A percentile compares a stretch with the other conserved stretches of the same genome.
phyloP scores from a whole-genome alignment of 331 rosid genomes.

The Ulmus americana region DNA sequence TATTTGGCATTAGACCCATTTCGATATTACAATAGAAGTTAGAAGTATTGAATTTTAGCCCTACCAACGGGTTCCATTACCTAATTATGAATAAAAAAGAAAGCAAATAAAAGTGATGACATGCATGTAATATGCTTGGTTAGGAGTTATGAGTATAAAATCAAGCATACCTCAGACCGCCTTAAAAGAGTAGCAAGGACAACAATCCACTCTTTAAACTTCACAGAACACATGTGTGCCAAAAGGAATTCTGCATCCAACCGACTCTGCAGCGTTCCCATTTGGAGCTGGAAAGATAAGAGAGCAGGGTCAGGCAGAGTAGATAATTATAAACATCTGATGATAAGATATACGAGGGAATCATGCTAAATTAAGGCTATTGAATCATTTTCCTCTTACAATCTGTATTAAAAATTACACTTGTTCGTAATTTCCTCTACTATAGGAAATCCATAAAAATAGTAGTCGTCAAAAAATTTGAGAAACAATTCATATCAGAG shows the following conservation, averaged over 20 bases:
- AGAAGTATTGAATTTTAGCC: too few relatives aligned
- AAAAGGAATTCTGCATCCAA: slow-evolving; percentile 95
- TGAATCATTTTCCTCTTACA: too few relatives aligned
- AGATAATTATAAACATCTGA: not conserved
- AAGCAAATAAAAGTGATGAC: not conserved
- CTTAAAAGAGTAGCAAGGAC: slow-evolving; percentile 89
- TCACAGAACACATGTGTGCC: slow-evolving; percentile 93
- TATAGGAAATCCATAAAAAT: not conserved
- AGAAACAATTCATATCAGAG: not conserved
- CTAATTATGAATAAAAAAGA: not conserved
- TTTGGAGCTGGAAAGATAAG: slow-evolving; percentile 66
- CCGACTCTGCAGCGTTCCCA: slow-evolving; percentile 80
- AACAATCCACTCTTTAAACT: slow-evolving; percentile 98
- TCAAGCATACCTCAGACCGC: slow-evolving; percentile 65
- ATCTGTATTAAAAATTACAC: not conserved
- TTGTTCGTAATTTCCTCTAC: not conserved
- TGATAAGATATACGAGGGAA: not conserved
- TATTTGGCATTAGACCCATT: too few relatives aligned
- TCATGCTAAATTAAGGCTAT: too few relatives aligned
- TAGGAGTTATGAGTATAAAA: slow-evolving; percentile 13
- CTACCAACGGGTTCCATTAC: not conserved
- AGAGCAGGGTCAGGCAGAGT: slow-evolving; percentile 14
- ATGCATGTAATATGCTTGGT: slow-evolving; percentile 17
- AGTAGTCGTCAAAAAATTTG: not conserved
- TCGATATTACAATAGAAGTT: too few relatives aligned